phyloP scores from a whole-genome alignment of 2,329 filamentous ascomycete species.

The Cadophora malorum region DNA sequence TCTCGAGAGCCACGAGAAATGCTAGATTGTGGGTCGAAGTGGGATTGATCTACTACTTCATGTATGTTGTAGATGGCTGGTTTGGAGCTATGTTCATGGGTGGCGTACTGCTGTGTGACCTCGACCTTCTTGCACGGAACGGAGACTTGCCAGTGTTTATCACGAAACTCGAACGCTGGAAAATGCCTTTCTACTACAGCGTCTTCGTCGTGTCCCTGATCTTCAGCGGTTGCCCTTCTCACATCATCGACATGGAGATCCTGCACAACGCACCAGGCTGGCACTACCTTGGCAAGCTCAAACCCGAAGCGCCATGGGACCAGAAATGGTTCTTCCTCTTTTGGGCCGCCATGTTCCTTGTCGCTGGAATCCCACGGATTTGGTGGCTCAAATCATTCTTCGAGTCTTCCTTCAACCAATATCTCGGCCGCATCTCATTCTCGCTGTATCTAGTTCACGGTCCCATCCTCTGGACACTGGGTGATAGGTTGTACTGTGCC shows the following conservation, averaged over 20 bases:
- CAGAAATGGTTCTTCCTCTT: slow-evolving; percentile 74
- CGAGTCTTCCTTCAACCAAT: slow-evolving; percentile 63
- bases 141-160: slow-evolving; percentile 58
- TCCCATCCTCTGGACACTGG: slow-evolving; percentile 63
- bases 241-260: slow-evolving; percentile 22
- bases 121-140: slow-evolving; percentile 59
- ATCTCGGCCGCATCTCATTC: slow-evolving; percentile 67
- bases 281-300: slow-evolving; percentile 54
- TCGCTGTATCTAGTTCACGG: slow-evolving; percentile 70
- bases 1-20: slow-evolving; percentile 60
- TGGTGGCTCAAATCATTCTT: slow-evolving; percentile 63
- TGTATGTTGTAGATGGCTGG: slow-evolving; percentile 70
- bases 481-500: slow-evolving; percentile 68
- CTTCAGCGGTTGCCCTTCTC: slow-evolving; percentile 65
- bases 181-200: slow-evolving; percentile 57
- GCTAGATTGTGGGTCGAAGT: slow-evolving; percentile 61
- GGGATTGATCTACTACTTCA: slow-evolving; percentile 66
- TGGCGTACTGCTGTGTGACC: slow-evolving; percentile 66
- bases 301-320: slow-evolving; percentile 69
- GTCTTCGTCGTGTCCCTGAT: slow-evolving; percentile 59
- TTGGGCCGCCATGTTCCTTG: slow-evolving; percentile 62
- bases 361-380: slow-evolving; percentile 64
- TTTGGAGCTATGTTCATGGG: slow-evolving; percentile 64
- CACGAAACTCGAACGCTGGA: slow-evolving; percentile 52
- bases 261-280: slow-evolving; percentile 60